A percentile compares a stretch with the other conserved stretches of the same genome.
Evolutionary conservation across 768 basidiomycete species (phyloP).

Genomic region (Termitomyces titanicus): DNA sequence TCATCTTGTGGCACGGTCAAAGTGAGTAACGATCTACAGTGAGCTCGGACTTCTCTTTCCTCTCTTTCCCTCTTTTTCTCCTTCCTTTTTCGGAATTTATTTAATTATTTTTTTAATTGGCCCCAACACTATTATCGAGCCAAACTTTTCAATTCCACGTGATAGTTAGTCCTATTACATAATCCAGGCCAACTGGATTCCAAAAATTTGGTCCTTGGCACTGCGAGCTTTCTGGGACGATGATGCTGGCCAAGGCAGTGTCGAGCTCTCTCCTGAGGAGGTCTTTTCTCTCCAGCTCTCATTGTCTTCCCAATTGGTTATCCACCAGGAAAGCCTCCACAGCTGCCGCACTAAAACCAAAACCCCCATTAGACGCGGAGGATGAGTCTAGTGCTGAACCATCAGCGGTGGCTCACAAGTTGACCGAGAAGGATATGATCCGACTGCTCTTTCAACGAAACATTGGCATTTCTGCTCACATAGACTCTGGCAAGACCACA

Average conservation of each 20-base stretch:
- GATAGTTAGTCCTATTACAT: background rate
- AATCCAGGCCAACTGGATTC: background rate
- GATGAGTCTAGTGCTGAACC: constrained; percentile 16
- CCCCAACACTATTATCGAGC: too few relatives aligned
- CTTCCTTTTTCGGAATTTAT: too few relatives aligned
- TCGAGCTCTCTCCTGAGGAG: constrained; percentile 11
- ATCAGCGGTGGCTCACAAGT: constrained; percentile 32
- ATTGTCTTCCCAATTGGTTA: constrained; percentile 4
- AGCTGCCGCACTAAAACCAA: constrained; percentile 38
- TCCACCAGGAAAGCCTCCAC: constrained; percentile 36
- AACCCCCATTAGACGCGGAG: constrained; percentile 5
- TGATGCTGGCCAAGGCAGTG: constrained; percentile 21
- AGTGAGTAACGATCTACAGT: too few relatives aligned
- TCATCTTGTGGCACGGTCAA: too few relatives aligned
- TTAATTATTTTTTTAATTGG: too few relatives aligned
- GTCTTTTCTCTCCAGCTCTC: constrained; percentile 1
- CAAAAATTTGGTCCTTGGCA: background rate
- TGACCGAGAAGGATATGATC: constrained; percentile 62
- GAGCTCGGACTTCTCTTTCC: too few relatives aligned
- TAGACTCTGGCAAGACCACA: constrained; percentile 97
- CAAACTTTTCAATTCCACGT: too few relatives aligned
- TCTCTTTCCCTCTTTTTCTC: too few relatives aligned
- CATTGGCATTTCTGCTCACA: constrained; percentile 94
- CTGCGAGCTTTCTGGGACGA: background rate
- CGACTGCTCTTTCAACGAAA: constrained; percentile 81